phyloP scores from a whole-genome alignment of 164 flowering plant species.

The Stephania japonica region DNA sequence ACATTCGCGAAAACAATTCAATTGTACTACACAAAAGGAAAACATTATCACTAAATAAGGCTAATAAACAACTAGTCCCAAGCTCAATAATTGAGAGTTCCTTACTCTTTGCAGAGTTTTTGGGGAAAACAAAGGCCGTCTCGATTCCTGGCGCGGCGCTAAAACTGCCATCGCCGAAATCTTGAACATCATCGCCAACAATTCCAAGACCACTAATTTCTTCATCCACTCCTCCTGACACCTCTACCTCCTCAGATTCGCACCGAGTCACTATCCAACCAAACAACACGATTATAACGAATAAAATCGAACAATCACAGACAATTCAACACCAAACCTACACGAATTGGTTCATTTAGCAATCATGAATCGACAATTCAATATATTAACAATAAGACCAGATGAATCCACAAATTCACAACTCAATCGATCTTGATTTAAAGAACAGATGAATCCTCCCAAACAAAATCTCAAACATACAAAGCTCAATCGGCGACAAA shows the following conservation, averaged over 20 bases:
- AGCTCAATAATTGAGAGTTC: neutral
- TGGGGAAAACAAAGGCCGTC: constrained; percentile 76
- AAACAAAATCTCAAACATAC: neutral
- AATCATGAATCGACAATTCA: no score
- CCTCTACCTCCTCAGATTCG: constrained; percentile 55
- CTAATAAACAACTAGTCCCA: neutral
- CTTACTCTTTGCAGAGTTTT: constrained; percentile 61
- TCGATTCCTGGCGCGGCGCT: constrained; percentile 80
- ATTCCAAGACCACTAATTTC: constrained; percentile 63
- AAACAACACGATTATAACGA: neutral
- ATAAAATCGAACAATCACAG: no score
- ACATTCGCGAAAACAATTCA: neutral
- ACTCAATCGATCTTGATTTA: no score
- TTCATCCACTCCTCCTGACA: constrained; percentile 32
- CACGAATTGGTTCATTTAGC: no score
- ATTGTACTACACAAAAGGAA: neutral
- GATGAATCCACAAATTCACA: no score
- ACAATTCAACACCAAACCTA: no score
- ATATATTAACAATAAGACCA: no score
- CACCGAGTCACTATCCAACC: constrained; percentile 54
- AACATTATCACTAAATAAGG: neutral
- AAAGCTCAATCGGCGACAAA: neutral
- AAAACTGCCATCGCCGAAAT: constrained; percentile 45
- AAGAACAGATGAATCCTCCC: no score
- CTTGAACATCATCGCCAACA: constrained; percentile 58